A percentile compares a stretch with the other conserved stretches of the same genome.
Conservation (phyloP, 768 basidiomycete genomes). For the Rhodosporidiobolus sp. region DNA sequence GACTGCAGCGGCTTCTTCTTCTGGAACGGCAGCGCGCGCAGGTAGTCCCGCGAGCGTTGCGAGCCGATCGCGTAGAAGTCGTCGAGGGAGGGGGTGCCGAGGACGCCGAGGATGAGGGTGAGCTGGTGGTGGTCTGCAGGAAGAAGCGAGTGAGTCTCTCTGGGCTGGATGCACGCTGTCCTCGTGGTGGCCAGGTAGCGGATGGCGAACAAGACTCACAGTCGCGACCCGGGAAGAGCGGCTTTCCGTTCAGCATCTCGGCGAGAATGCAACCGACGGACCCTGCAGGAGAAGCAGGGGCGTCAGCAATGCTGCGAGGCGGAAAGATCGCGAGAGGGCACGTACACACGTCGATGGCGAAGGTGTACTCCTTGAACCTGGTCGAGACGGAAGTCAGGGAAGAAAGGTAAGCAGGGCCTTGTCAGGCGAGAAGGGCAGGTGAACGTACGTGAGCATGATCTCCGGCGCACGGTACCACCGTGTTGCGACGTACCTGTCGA, state of each 20-base stretch:
- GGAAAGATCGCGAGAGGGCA: not conserved
- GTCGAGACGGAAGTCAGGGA: not conserved
- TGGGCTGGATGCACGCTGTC: too few species aligned
- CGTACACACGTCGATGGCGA: constrained; percentile 55
- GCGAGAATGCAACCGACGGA: constrained; percentile 55
- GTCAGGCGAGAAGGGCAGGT: not conserved
- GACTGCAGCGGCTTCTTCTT: constrained; percentile 76
- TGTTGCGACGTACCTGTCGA: constrained; percentile 84
- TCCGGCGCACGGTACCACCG: constrained; percentile 99
- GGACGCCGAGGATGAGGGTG: constrained; percentile 88
- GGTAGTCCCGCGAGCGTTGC: constrained; percentile 85
- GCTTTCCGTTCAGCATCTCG: constrained; percentile 96
- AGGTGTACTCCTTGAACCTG: constrained; percentile 91
- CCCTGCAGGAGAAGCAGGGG: constrained; percentile 40
- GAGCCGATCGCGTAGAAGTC: constrained; percentile 98
- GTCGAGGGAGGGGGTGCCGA: constrained; percentile 93
- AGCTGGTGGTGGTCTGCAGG: constrained; percentile 88
- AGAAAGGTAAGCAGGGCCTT: not conserved
- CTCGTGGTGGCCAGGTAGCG: not conserved
- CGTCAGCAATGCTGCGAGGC: not conserved
- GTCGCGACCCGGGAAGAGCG: constrained; percentile 90
- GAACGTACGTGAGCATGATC: constrained; percentile 78
- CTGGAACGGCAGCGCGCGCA: constrained; percentile 88
- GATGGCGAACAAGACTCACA: constrained; percentile 54
- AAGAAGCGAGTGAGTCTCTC: not conserved